Base-by-base conservation (phyloP, 352 stramenopile genomes). In the Globisporangium spinosum region DNA sequence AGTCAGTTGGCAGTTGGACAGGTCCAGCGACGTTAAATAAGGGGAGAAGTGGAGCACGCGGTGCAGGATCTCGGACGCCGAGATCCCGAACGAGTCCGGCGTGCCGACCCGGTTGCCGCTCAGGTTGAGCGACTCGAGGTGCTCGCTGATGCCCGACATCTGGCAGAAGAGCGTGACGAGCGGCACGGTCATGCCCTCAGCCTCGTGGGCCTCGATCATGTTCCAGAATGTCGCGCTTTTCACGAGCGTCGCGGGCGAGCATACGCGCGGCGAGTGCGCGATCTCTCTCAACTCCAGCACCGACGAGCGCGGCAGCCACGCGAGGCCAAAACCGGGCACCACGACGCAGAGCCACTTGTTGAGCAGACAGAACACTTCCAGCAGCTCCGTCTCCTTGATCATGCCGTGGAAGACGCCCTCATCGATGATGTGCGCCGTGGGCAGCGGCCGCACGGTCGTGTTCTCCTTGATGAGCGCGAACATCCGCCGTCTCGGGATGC, bases 41-140 rank as follows among this genome's bases (percentile, higher is more conserved):
- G 78, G 78, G 68, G 74, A 85, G 68, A 81, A 83, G 70, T 85
- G 78, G 61, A 85, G 76, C 70, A 85, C 77, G 65, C 78, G 76
- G 45, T 81, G 78, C 47, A 85, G 53, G 68, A 85, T 82, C 66
- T 85, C 78, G 2, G 71, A 74, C 15, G 76, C 74, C 9, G 76
- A 73, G 35, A 87, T 82, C 29, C 79, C 77, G 47, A 87, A 89
- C 40, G 78, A 68, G 56, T 85, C 80, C 7, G 79, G 77, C 54
- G 75, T 85, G 34, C 78, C 77, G 61, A 89, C 85, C 32, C 77
- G 73, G 65, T 89, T 89, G 51, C 84, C 75, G 61, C 80, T 87
- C 62, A 89, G 53, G 59, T 87, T 81, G 54, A 89, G 75, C 32
- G 78, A 69, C 62, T 89, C 80, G 34, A 89, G 72, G 47, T 77